A percentile compares a stretch with the other conserved stretches of the same genome.
phyloP scores from a whole-genome alignment of 768 basidiomycete genomes.

The Auricularia heimuer region DNA sequence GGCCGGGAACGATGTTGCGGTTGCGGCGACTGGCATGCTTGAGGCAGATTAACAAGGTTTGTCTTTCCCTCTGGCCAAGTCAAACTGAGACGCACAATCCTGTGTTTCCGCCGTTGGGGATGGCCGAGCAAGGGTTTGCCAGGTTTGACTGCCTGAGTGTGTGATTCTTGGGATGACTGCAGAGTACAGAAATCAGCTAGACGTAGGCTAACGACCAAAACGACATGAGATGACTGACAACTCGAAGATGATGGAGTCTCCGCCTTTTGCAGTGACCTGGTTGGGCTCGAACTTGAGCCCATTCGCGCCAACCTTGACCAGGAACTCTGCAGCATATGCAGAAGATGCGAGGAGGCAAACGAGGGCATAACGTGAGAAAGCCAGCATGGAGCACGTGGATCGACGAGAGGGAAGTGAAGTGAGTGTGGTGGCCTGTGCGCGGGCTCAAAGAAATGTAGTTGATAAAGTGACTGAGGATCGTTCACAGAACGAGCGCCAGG shows the following conservation, averaged over 20 bases:
- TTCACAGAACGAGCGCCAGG: no score
- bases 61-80: neutral
- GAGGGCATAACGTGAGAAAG: neutral
- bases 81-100: conserved; percentile 11
- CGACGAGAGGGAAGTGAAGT: no score
- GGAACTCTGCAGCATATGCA: neutral
- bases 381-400: neutral
- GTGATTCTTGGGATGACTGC: conserved; percentile 6
- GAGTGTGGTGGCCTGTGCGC: no score
- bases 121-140: conserved; percentile 24
- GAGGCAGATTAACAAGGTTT: neutral
- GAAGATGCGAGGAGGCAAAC: neutral
- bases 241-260: neutral
- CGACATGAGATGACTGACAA: neutral
- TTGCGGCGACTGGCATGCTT: conserved; percentile 36
- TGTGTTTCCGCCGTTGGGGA: conserved; percentile 32
- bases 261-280: neutral
- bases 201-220: neutral
- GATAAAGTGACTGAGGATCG: no score
- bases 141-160: conserved; percentile 29
- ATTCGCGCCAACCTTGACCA: neutral
- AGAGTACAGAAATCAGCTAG: neutral
- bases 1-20: conserved; percentile 38
- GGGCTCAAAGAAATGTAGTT: no score
- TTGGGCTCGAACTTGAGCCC: neutral